These are phyloP conservation scores for Suhomyces emberorum DNA, from an alignment of 805 yeast genomes.

Conservation along the genomic window DNA sequence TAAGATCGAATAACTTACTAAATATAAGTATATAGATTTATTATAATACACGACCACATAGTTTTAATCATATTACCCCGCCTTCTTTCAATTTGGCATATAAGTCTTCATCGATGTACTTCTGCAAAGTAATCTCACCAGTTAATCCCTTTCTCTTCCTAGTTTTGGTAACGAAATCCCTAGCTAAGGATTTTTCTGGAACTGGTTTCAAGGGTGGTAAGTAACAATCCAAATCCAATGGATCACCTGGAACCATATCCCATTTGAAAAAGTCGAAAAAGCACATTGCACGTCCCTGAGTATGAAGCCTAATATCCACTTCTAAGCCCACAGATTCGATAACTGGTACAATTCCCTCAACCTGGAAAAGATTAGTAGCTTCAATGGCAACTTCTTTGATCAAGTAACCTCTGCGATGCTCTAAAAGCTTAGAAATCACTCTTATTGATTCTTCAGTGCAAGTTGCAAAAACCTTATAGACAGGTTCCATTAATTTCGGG, in stretches of 20 bases:
- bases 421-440: conserved; percentile 48
- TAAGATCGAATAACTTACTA: too few species aligned
- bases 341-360: conserved; percentile 73
- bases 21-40: too few species aligned
- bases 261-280: conserved; percentile 65
- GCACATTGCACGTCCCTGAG: conserved; percentile 77
- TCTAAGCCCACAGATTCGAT: conserved; percentile 90
- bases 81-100: conserved; percentile 50
- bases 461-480: conserved; percentile 57
- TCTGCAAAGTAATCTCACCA: conserved; percentile 57
- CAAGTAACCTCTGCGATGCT: conserved; percentile 65
- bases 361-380: conserved; percentile 65
- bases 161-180: conserved; percentile 88
- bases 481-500: conserved; percentile 82
- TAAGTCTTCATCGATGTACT: conserved; percentile 63
- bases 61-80: conserved; percentile 33
- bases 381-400: conserved; percentile 51
- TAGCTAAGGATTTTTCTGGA: conserved; percentile 61
- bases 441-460: conserved; percentile 49
- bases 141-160: conserved; percentile 82
- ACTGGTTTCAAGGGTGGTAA: conserved; percentile 78
- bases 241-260: conserved; percentile 88
- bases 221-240: conserved; percentile 61
- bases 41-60: too few species aligned
- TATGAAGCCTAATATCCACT: conserved; percentile 73